Base-by-base conservation (phyloP, 73 alveolate species). In the Paramecium pentaurelia region DNA sequence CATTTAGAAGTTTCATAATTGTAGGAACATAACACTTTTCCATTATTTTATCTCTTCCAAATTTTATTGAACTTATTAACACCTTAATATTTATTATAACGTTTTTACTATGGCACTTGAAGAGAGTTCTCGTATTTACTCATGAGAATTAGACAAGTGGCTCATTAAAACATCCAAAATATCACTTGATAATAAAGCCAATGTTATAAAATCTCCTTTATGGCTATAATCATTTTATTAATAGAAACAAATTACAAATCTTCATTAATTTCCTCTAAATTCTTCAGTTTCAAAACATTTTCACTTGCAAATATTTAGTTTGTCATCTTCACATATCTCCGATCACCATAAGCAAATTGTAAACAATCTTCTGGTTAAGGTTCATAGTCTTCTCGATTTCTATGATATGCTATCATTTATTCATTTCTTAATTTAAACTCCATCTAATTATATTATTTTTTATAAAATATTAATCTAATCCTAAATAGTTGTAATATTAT, bases 241-340 rank as follows among this genome's bases (percentile, higher is more conserved):
- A 9, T 47, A 6, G 4, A 3, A 77, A 38, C 3, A 11, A 77
- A 27, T 70, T 80, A 68, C 86, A 88, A 88, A 71, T 88, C 94
- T 49, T 88, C 94, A 22, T 88, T 88, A 6, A 88, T 71, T 88
- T 88, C 94, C 44, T 88, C 90, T 38, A 88, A 45, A 38, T 75
- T 88, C 25, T 88, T 88, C 36, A 88, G 4, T 70, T 88, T 88
- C 73, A 88, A 70, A 22, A 88, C 73, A 40, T 88, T 90, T 4
- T 77, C 89, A n/a, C 83, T 44, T 68, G 58, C 89, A 38, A 30
- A 34, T 28, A 88, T 80, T 38, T 68, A 49, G 32, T 88, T 84
- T 32, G 94, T 71, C 90, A 88, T 88, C 84, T 88, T 88, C 36
- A 68, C 94, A 38, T 88, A 88, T 42, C 94, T 68, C 14, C 94